A percentile compares a stretch with the other conserved stretches of the same genome.
phyloP scores from a whole-genome alignment of 1,284 basidiomycete genomes.

The Porodaedalea pini region DNA sequence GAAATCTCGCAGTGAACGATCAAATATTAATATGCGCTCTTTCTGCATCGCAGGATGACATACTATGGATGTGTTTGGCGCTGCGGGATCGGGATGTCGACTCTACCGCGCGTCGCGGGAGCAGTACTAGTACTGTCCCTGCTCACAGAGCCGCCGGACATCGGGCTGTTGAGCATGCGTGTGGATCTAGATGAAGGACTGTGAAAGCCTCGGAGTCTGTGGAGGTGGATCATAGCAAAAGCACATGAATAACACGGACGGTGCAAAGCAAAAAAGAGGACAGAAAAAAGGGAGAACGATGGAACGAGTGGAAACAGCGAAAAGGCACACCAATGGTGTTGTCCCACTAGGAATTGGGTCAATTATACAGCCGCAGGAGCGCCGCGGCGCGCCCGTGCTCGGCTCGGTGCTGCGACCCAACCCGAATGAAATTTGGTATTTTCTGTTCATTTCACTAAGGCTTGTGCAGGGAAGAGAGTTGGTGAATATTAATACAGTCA shows the following conservation, averaged over 20 bases:
- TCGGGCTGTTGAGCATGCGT: neutral
- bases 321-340: conserved; percentile 7
- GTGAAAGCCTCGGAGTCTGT: conserved; percentile 1
- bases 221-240: neutral
- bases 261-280: neutral
- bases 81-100: neutral
- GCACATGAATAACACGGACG: neutral
- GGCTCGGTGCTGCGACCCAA: neutral
- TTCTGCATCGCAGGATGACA: neutral
- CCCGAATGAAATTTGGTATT: too few relatives aligned
- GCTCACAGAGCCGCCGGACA: neutral
- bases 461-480: neutral
- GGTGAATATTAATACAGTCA: neutral
- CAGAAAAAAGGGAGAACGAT: neutral
- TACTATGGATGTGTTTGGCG: neutral
- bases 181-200: conserved; percentile 5
- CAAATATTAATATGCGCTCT: too few relatives aligned
- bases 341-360: neutral
- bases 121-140: too few relatives aligned
- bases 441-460: too few relatives aligned
- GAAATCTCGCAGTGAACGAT: neutral
- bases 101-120: too few relatives aligned
- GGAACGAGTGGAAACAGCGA: neutral
- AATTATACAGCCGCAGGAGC: neutral
- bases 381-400: neutral